A percentile compares a stretch with the other conserved stretches of the same genome.
Evolutionary conservation across 176 grass and related monocot species (phyloP).

Genomic region (Eremochloa ophiuroides): DNA sequence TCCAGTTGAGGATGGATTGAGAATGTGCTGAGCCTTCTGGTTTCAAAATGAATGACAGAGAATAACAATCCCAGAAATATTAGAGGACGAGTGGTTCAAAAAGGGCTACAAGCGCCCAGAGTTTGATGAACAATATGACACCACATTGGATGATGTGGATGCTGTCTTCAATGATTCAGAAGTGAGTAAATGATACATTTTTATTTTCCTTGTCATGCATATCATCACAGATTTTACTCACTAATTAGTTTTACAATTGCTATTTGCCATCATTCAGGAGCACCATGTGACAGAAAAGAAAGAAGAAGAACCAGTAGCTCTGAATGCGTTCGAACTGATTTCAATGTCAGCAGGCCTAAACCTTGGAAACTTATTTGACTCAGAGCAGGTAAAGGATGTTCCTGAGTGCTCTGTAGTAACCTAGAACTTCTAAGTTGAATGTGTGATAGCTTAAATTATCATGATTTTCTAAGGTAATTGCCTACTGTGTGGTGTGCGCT

Average conservation of each 20-base stretch:
- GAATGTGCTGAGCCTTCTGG: not conserved
- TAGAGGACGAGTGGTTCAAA: constrained; percentile 92
- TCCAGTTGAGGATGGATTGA: not conserved
- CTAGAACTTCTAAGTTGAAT: not conserved
- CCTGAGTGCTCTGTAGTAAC: not conserved
- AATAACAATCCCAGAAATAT: constrained; percentile 84
- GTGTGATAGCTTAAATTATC: not conserved
- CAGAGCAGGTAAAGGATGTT: constrained; percentile 51
- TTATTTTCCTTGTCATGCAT: not conserved
- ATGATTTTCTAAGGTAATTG: not conserved
- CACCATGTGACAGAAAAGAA: constrained; percentile 83
- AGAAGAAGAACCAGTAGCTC: constrained; percentile 78
- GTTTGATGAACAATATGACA: constrained; percentile 77
- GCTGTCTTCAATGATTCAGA: constrained; percentile 91
- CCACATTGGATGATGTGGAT: constrained; percentile 73
- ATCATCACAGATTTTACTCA: not conserved
- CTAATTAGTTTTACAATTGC: not conserved
- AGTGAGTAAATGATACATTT: constrained; percentile 46
- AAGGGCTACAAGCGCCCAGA: constrained; percentile 72
- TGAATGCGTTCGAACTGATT: constrained; percentile 97
- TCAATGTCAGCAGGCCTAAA: constrained; percentile 89
- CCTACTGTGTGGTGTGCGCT: not conserved
- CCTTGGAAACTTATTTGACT: constrained; percentile 91
- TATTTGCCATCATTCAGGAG: constrained; percentile 41
- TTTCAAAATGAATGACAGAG: constrained; percentile 42